These are phyloP conservation scores for Helotiales sp. DNA, from an alignment of 2,329 filamentous ascomycete species.

Conservation along the genomic window DNA sequence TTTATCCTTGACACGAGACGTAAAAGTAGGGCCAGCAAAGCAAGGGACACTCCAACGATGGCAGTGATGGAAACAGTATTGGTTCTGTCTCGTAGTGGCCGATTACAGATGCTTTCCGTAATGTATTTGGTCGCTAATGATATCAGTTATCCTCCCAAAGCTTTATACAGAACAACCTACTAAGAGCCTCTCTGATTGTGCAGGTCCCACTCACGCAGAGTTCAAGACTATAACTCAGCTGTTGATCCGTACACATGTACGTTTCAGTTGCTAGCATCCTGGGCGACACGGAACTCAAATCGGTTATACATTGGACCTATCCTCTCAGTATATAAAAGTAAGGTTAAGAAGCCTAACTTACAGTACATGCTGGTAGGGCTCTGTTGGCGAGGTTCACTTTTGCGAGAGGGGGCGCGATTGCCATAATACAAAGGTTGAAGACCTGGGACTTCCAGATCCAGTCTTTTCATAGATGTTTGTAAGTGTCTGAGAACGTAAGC, in stretches of 20 bases:
- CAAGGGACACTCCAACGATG: conserved; percentile 2
- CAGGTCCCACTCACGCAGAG: neutral
- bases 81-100: neutral
- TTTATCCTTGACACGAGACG: neutral
- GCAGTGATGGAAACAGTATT: neutral
- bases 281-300: neutral
- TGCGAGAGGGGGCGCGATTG: neutral
- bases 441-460: neutral
- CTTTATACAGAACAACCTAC: neutral
- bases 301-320: neutral
- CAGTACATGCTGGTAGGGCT: neutral
- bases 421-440: neutral
- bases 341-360: conserved; percentile 1
- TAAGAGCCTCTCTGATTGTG: neutral
- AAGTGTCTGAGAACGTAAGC: neutral
- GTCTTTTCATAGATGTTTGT: neutral
- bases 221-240: neutral
- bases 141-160: neutral
- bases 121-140: conserved; percentile 3
- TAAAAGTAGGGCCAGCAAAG: neutral
- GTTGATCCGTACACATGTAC: neutral
- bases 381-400: neutral
- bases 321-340: neutral
- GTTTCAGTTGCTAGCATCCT: neutral
- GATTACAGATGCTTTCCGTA: conserved; percentile 1